These are phyloP conservation scores for Eragrostis nindensis DNA, from an alignment of 176 grass and related monocot species.

Conservation along the genomic window DNA sequence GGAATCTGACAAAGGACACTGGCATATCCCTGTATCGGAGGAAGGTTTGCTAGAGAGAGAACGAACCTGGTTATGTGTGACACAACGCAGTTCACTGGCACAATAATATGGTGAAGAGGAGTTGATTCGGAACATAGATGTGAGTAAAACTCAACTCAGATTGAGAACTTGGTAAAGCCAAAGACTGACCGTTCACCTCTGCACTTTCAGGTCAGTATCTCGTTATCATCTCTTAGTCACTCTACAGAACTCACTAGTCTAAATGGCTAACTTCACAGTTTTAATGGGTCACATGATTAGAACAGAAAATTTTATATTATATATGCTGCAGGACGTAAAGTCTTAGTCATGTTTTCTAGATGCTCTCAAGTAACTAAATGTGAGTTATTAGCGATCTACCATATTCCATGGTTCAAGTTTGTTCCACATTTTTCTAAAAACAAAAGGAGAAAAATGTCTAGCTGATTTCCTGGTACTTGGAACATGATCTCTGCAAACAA, in stretches of 20 bases:
- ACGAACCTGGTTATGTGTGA: constrained; percentile 62
- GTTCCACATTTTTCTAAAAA: constrained; percentile 7
- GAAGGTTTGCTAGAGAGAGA: constrained; percentile 47
- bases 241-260: not conserved
- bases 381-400: not conserved
- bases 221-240: constrained; percentile 10
- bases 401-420: not conserved
- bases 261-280: not conserved
- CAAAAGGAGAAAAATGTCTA: not conserved
- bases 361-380: not conserved
- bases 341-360: not conserved
- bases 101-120: constrained; percentile 6
- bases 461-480: constrained; percentile 1
- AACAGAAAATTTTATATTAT: not conserved
- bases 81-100: constrained; percentile 32
- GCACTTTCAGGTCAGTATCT: constrained; percentile 21
- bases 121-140: not conserved
- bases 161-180: constrained; percentile 6
- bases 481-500: constrained; percentile 19
- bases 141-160: constrained; percentile 19
- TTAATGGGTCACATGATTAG: not conserved
- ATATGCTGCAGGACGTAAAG: not conserved
- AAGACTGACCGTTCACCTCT: constrained; percentile 1
- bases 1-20: constrained; percentile 75
- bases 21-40: constrained; percentile 62